A percentile compares a stretch with the other conserved stretches of the same genome.
These are phyloP conservation scores for Friedmanniomyces simplex DNA, from an alignment of 495 filamentous ascomycete genomes.

Conservation along the genomic window DNA sequence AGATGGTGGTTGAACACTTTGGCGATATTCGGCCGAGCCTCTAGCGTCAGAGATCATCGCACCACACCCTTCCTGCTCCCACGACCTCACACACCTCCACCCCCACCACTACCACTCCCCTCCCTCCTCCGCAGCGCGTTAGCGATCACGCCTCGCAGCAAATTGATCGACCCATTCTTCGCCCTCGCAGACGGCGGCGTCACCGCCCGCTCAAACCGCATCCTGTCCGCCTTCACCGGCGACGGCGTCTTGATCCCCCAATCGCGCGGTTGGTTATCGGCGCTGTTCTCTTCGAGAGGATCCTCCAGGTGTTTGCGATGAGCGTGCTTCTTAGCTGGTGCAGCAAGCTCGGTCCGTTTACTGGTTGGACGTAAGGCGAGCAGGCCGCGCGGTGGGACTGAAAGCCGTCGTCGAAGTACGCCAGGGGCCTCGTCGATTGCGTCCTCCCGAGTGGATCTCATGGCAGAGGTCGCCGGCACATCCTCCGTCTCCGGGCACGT, in stretches of 20 bases:
- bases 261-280: not conserved
- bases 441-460: no score
- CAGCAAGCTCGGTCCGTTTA: not conserved
- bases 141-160: not conserved
- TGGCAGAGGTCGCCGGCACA: no score
- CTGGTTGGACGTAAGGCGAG: not conserved
- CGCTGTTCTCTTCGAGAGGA: not conserved
- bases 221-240: not conserved
- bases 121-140: constrained; percentile 1
- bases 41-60: not conserved
- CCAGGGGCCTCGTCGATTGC: no score
- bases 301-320: not conserved
- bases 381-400: not conserved
- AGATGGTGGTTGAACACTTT: no score
- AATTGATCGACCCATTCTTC: not conserved
- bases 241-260: not conserved
- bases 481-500: not conserved
- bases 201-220: not conserved
- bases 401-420: not conserved
- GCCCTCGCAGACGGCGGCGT: not conserved
- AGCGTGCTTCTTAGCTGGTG: not conserved
- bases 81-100: not conserved
- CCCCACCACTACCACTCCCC: not conserved
- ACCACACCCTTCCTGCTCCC: not conserved
- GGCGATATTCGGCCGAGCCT: not conserved